Conservation (phyloP, 2,329 filamentous ascomycete genomes). For the Diaporthe batatas region DNA sequence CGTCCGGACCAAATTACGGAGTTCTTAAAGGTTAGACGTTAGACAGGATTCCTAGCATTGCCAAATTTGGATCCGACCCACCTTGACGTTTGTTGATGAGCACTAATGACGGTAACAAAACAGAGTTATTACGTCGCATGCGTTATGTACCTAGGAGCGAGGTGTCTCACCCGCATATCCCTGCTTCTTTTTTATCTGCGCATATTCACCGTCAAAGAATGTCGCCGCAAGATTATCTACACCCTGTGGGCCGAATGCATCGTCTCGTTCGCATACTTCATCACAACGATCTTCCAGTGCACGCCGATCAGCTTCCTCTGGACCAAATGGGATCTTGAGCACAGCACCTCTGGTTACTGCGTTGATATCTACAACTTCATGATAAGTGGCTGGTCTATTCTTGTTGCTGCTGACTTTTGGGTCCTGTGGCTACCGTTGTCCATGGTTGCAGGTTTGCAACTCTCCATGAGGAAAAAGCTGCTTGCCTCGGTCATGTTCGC, state of each 20-base stretch:
- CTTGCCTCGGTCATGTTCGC: conserved; percentile 28
- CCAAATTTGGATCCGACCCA: no score
- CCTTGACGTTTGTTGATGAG: no score
- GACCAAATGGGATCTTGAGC: conserved; percentile 64
- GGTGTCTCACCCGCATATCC: background rate
- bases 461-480: conserved; percentile 13
- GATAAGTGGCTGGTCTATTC: conserved; percentile 3
- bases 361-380: conserved; percentile 10
- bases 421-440: background rate
- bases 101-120: background rate
- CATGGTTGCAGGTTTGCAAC: conserved; percentile 12
- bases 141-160: background rate
- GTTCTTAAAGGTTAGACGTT: background rate
- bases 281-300: conserved; percentile 66
- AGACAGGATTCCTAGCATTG: no score
- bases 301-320: conserved; percentile 65
- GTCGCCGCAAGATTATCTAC: conserved; percentile 13
- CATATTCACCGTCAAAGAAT: conserved; percentile 4
- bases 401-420: conserved; percentile 21
- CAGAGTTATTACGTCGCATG: conserved; percentile 8
- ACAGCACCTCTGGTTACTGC: conserved; percentile 40
- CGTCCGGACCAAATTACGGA: background rate
- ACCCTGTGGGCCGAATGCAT: background rate
- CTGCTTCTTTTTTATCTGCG: conserved; percentile 18
- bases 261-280: conserved; percentile 55